These are phyloP conservation scores for Didymella keratinophila DNA, from an alignment of 2,329 filamentous ascomycete genomes.

Conservation along the genomic window DNA sequence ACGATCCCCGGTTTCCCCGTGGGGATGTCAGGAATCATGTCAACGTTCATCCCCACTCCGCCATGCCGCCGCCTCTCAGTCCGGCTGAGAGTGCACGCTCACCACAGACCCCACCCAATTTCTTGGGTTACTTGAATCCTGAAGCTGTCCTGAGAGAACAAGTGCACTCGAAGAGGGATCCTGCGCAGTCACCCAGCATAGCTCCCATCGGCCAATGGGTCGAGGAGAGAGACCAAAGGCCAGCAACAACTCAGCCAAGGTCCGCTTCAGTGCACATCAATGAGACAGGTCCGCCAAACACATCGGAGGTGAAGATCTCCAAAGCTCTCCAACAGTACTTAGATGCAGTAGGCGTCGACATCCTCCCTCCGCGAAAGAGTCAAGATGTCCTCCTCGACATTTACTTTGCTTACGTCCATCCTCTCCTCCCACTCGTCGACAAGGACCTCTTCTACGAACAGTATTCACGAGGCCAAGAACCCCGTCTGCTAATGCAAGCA, in stretches of 20 bases:
- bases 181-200: constrained; percentile 40
- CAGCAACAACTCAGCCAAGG: constrained; percentile 33
- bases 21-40: constrained; percentile 35
- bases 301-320: constrained; percentile 43
- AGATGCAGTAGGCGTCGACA: constrained; percentile 47
- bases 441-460: constrained; percentile 52
- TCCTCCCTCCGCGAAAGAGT: constrained; percentile 46
- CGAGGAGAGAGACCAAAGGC: constrained; percentile 40
- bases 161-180: constrained; percentile 45
- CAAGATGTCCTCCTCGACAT: constrained; percentile 54
- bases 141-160: constrained; percentile 57
- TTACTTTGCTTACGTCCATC: constrained; percentile 57
- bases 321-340: constrained; percentile 48
- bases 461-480: constrained; percentile 47
- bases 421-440: constrained; percentile 57
- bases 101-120: constrained; percentile 50
- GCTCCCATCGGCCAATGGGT: constrained; percentile 49
- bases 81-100: constrained; percentile 41
- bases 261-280: constrained; percentile 35
- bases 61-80: constrained; percentile 46
- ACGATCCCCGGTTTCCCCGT: constrained; percentile 38
- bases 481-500: constrained; percentile 54
- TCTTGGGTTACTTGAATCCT: constrained; percentile 57
- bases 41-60: constrained; percentile 32
- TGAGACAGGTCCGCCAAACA: constrained; percentile 44